These are phyloP conservation scores for Thamnidium elegans DNA, from an alignment of 192 early-diverging fungal species.

Conservation along the genomic window DNA sequence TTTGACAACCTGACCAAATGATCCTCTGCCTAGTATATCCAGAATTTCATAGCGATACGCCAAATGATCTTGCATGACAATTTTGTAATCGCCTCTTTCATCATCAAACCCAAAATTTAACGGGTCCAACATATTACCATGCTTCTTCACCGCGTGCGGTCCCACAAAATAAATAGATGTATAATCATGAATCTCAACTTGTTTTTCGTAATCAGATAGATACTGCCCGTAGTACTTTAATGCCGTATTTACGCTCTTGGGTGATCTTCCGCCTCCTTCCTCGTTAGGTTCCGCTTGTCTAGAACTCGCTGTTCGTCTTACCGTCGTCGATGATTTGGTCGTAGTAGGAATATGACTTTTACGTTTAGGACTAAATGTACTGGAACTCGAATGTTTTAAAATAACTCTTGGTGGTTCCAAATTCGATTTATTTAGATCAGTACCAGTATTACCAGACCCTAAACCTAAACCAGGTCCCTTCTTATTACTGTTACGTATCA, in stretches of 20 bases:
- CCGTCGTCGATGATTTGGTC: not conserved
- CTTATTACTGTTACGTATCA: not conserved
- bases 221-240: conserved; percentile 62
- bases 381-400: not conserved
- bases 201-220: conserved; percentile 82
- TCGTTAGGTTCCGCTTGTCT: not conserved
- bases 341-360: not conserved
- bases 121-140: conserved; percentile 54
- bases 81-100: conserved; percentile 89
- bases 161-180: conserved; percentile 86
- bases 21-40: conserved; percentile 80
- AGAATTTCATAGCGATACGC: conserved; percentile 92
- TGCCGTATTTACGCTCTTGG: conserved; percentile 46
- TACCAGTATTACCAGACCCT: conserved; percentile 3
- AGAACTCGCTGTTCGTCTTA: not conserved
- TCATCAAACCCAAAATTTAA: conserved; percentile 75
- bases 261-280: conserved; percentile 27
- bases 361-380: not conserved
- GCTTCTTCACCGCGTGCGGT: conserved; percentile 56
- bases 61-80: conserved; percentile 86
- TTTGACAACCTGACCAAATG: conserved; percentile 93
- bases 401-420: not conserved
- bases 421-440: not conserved
- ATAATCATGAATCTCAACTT: conserved; percentile 74
- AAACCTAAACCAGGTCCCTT: not conserved